A percentile compares a stretch with the other conserved stretches of the same genome.
These are phyloP conservation scores for Magnaporthiopsis rhizophila DNA, from an alignment of 2,329 filamentous ascomycete genomes.

Conservation along the genomic window DNA sequence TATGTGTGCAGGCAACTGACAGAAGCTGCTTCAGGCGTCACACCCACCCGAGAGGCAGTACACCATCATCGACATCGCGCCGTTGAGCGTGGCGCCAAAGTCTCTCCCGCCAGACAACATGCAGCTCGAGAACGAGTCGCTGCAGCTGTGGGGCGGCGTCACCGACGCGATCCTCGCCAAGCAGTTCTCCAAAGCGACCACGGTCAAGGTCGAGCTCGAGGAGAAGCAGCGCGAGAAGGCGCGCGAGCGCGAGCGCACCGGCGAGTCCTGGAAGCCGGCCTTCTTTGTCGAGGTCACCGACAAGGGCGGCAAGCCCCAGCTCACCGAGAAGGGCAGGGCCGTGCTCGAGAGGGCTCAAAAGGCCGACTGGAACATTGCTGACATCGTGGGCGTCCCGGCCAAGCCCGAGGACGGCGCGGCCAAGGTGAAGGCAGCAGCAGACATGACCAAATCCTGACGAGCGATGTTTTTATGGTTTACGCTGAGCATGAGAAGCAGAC, in stretches of 20 bases:
- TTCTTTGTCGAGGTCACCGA: conserved; percentile 66
- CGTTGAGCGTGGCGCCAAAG: conserved; percentile 73
- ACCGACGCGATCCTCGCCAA: conserved; percentile 78
- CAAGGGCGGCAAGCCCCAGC: conserved; percentile 46
- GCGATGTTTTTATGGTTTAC: neutral
- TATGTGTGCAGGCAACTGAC: conserved; percentile 1
- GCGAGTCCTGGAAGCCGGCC: conserved; percentile 70
- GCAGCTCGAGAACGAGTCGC: conserved; percentile 84
- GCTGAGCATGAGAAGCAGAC: neutral
- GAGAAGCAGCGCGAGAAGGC: conserved; percentile 82
- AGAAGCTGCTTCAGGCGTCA: conserved; percentile 26
- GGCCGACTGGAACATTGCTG: conserved; percentile 36
- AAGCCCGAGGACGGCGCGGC: neutral
- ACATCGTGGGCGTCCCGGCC: conserved; percentile 15
- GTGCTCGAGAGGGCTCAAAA: conserved; percentile 45
- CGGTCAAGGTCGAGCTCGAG: conserved; percentile 83
- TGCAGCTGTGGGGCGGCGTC: conserved; percentile 79
- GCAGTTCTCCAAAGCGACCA: conserved; percentile 78
- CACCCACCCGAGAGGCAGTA: conserved; percentile 51
- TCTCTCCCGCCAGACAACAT: conserved; percentile 65
- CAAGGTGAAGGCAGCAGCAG: neutral
- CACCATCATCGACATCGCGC: conserved; percentile 81
- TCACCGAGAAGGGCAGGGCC: conserved; percentile 44
- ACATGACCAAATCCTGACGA: neutral
- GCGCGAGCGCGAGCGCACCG: conserved; percentile 63